A percentile compares a stretch with the other conserved stretches of the same genome.
phyloP scores from a whole-genome alignment of 75 land plant species.

The Cunninghamia lanceolata region DNA sequence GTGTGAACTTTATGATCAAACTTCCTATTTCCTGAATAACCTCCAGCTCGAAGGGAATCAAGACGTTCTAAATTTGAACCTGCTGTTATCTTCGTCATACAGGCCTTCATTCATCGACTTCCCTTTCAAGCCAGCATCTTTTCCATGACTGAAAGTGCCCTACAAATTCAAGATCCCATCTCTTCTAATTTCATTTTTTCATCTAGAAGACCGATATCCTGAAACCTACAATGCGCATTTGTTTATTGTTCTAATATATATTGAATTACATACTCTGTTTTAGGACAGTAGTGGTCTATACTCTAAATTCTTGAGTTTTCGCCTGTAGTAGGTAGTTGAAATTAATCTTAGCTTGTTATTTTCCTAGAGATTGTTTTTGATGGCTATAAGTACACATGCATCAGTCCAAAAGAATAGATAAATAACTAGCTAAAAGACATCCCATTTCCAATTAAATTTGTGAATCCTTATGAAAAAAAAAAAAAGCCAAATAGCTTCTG shows the following conservation, averaged over 20 bases:
- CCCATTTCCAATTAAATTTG: background rate
- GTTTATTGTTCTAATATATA: background rate
- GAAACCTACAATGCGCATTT: background rate
- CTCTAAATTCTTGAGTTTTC: background rate
- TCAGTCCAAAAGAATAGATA: background rate
- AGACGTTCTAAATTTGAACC: background rate
- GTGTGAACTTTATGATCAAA: no score
- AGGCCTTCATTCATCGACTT: no score
- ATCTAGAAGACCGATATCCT: background rate
- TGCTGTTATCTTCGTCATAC: no score
- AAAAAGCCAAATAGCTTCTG: background rate
- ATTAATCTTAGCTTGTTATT: background rate
- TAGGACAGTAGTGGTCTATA: background rate
- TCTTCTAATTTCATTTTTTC: no score
- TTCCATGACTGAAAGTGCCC: background rate
- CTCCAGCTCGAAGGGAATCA: no score
- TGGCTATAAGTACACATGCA: background rate
- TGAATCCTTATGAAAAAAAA: background rate
- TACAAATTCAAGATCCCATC: background rate
- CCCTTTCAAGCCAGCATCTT: no score
- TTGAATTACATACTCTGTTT: background rate
- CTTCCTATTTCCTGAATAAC: background rate
- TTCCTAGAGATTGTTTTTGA: background rate
- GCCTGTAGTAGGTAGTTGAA: background rate
- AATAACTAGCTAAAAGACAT: background rate